A percentile compares a stretch with the other conserved stretches of the same genome.
phyloP scores from a whole-genome alignment of 345 rosid species.

The Ceriops tagal region DNA sequence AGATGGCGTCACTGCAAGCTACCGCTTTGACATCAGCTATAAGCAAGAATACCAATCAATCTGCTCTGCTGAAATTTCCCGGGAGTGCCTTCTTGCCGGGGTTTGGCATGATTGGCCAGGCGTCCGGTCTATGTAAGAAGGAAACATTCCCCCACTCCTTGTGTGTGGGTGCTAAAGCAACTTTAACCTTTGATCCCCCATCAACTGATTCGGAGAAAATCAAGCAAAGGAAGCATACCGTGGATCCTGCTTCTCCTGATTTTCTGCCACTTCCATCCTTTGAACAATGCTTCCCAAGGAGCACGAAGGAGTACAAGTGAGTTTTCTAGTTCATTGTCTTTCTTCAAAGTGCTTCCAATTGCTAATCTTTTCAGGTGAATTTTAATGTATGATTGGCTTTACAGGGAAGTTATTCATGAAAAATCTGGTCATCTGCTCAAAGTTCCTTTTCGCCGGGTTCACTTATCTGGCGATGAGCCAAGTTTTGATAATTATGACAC shows the following conservation, averaged over 20 bases:
- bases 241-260: constrained; percentile 91
- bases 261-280: constrained; percentile 84
- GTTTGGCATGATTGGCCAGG: constrained; percentile 46
- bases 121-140: constrained; percentile 41
- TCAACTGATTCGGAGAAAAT: constrained; percentile 45
- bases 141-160: constrained; percentile 25
- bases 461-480: constrained; percentile 82
- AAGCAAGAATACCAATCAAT: constrained; percentile 51
- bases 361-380: neutral
- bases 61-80: constrained; percentile 45
- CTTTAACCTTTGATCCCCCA: constrained; percentile 78
- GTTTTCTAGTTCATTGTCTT: neutral
- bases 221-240: constrained; percentile 63
- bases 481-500: constrained; percentile 86
- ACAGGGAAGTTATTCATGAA: constrained; percentile 78
- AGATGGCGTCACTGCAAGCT: constrained; percentile 71
- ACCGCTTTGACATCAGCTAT: constrained; percentile 45
- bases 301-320: constrained; percentile 76
- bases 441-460: constrained; percentile 87
- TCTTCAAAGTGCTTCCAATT: neutral
- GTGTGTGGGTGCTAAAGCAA: constrained; percentile 43
- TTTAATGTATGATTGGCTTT: constrained; percentile 1
- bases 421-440: constrained; percentile 79
- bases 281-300: constrained; percentile 84
- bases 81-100: constrained; percentile 53